Conservation (phyloP, 768 basidiomycete species). For the Lactarius hatsudake region DNA sequence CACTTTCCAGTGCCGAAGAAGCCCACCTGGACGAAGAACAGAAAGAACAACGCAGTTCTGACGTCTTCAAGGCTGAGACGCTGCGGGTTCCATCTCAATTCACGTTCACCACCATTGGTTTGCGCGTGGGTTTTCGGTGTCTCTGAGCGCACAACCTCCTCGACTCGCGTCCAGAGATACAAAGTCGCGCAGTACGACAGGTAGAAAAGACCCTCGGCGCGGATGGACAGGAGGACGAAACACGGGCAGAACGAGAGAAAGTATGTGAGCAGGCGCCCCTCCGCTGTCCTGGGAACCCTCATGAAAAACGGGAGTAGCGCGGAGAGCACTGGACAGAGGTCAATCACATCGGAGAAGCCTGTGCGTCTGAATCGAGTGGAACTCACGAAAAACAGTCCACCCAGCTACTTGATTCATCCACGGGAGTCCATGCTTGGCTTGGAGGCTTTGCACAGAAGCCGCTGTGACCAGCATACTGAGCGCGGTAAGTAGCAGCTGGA, state of each 20-base stretch:
- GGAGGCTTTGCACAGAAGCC: constrained; percentile 57
- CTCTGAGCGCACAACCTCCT: constrained; percentile 37
- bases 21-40: constrained; percentile 84
- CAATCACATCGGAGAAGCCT: neutral
- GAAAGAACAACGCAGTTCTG: constrained; percentile 73
- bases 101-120: constrained; percentile 4
- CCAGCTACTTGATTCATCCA: constrained; percentile 54
- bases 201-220: constrained; percentile 79
- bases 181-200: constrained; percentile 63
- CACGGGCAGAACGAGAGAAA: constrained; percentile 73
- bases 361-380: neutral
- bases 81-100: constrained; percentile 26
- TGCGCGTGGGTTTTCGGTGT: neutral
- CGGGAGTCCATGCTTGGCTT: constrained; percentile 66
- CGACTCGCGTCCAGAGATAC: constrained; percentile 65
- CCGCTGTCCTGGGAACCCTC: constrained; percentile 41
- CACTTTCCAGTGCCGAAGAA: constrained; percentile 87
- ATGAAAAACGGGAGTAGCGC: constrained; percentile 54
- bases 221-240: constrained; percentile 79
- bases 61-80: constrained; percentile 49
- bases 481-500: constrained; percentile 45
- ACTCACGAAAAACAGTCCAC: constrained; percentile 64
- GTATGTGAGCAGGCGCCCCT: constrained; percentile 54
- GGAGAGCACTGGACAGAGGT: constrained; percentile 41
- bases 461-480: constrained; percentile 52